Conservation (phyloP, 2,329 filamentous ascomycete species). For the Phialophora tarda region DNA sequence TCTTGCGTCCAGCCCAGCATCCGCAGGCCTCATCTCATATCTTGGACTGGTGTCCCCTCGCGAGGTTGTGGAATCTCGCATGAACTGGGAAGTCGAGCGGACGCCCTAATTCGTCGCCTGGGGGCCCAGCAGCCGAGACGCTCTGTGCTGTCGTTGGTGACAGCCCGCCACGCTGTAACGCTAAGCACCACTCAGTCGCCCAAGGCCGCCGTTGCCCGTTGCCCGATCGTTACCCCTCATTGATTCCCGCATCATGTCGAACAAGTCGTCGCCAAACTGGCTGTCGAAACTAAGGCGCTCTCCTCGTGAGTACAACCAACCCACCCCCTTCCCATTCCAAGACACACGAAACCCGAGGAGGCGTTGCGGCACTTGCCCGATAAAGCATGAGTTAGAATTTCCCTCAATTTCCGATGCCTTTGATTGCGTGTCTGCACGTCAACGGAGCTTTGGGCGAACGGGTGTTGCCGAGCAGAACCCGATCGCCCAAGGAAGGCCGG, state of each 20-base stretch:
- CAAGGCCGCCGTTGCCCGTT: neutral
- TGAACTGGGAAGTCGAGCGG: neutral
- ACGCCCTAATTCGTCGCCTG: neutral
- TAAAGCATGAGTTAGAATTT: neutral
- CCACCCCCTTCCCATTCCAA: neutral
- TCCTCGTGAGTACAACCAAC: conserved; percentile 5
- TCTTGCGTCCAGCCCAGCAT: neutral
- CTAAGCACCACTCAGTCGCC: conserved; percentile 1
- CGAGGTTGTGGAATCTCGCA: conserved; percentile 19
- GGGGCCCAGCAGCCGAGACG: neutral
- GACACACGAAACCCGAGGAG: neutral
- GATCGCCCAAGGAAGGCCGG: neutral
- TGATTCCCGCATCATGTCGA: conserved; percentile 20
- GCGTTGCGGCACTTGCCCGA: neutral
- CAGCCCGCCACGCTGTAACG: too few relatives aligned
- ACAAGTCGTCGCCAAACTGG: conserved; percentile 28
- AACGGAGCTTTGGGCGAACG: neutral
- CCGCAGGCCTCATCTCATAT: neutral
- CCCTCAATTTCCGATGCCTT: neutral
- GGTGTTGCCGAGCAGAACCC: neutral
- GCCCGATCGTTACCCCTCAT: conserved; percentile 10
- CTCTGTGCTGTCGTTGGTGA: neutral
- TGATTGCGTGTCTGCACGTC: neutral
- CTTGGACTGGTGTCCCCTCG: neutral
- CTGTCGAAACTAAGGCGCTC: conserved; percentile 22